phyloP scores from a whole-genome alignment of 495 filamentous ascomycete genomes.

The Lepraria neglecta region DNA sequence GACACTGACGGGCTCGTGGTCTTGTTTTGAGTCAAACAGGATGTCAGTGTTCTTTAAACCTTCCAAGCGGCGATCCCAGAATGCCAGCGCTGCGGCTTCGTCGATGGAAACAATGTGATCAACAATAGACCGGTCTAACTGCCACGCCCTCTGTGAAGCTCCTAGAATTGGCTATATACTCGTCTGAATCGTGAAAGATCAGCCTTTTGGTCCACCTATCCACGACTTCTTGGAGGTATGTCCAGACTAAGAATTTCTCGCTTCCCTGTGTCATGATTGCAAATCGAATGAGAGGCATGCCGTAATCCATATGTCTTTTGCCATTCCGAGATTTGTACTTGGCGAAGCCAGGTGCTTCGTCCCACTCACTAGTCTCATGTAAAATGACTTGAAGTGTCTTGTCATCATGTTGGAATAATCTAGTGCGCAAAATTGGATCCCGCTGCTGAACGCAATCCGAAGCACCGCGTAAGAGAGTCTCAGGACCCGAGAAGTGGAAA shows the following conservation, averaged over 20 bases:
- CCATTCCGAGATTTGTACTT: neutral
- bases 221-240: neutral
- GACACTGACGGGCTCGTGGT: no score
- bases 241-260: conserved; percentile 14
- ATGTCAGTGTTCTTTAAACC: no score
- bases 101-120: no score
- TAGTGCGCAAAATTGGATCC: conserved; percentile 10
- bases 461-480: neutral
- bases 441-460: neutral
- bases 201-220: conserved; percentile 15
- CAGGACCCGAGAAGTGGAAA: conserved; percentile 3
- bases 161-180: no score
- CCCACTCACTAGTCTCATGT: neutral
- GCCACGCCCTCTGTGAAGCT: no score
- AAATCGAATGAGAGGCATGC: conserved; percentile 8
- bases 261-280: neutral
- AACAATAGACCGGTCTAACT: no score
- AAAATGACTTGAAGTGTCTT: conserved; percentile 4
- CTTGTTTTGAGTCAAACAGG: no score
- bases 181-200: no score
- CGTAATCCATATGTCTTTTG: neutral
- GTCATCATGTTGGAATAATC: conserved; percentile 4
- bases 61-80: no score
- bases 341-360: conserved; percentile 1
- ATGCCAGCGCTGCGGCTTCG: no score